Base-by-base conservation (phyloP, 176 grass and related monocot species). In the Poa annua region DNA sequence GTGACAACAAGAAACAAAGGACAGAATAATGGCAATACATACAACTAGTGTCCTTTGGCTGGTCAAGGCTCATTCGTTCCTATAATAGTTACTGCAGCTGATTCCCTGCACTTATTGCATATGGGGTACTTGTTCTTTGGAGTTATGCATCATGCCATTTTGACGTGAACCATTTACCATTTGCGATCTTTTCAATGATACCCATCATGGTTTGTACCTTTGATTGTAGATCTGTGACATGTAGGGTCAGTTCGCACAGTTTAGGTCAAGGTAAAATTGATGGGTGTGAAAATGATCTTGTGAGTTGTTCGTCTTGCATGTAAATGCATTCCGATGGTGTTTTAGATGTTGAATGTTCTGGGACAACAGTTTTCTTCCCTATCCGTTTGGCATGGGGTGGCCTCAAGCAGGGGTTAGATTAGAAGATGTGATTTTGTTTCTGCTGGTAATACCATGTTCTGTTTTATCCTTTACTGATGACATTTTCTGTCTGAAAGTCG, bases 261-360 rank as follows among this genome's bases (percentile, higher is more conserved):
- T 16, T 44, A 74, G 11, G 73, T 34, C 53, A 69, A 8, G 35
- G 16, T 38, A 20, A 20, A 54, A n/a, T 22, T 38, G 48, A 16
- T 45, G 48, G 32, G 41, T 81, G 32, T 83, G 16, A 34, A 78
- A 73, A 33, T 68, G 8, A 14, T 29, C 50, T 59, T 83, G 47
- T 72, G 39, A 66, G 56, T 49, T 83, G 36, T 50, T 86, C 41
- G 16, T 79, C 49, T 73, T 39, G 26, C 74, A 79, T 75, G 79
- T 49, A 32, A 74, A 79, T 66, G 8, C 59, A 52, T 89, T 42
- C 19, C 51, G 3, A 6, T 36, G 42, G n/a, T 38, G 21, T 38
- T 47, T 57, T 74, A 12, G 20, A 42, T 78, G 56, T 61, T 74
- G 57, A 49, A 39, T 29, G 25, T 65, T 17, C 72, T 32, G 66